phyloP scores from a whole-genome alignment of 1,284 basidiomycete genomes.

The Gymnopus androsaceus region DNA sequence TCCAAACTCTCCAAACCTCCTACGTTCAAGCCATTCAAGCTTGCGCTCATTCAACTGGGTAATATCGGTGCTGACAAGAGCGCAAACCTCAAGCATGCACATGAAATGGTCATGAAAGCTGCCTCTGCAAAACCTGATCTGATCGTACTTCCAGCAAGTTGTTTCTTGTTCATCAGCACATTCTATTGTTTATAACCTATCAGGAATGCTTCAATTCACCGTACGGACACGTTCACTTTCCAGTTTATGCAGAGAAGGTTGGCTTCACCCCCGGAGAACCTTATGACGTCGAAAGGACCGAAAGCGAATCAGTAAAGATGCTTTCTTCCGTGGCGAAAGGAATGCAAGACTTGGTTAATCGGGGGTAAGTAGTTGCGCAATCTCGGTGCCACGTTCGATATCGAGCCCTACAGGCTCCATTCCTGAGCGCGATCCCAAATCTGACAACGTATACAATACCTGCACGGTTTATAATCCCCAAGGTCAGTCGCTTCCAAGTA shows the following conservation, averaged over 20 bases:
- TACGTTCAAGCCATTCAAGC: constrained; percentile 68
- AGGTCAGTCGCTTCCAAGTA: constrained; percentile 50
- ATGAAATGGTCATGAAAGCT: constrained; percentile 76
- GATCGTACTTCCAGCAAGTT: constrained; percentile 85
- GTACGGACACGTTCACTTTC: constrained; percentile 87
- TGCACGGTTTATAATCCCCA: constrained; percentile 87
- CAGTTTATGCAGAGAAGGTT: constrained; percentile 83
- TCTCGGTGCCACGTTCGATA: background rate
- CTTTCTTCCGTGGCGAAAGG: constrained; percentile 82
- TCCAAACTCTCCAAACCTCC: constrained; percentile 11
- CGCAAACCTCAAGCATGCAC: constrained; percentile 78
- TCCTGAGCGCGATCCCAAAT: constrained; percentile 72
- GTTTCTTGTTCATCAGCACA: background rate
- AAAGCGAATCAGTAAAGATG: constrained; percentile 81
- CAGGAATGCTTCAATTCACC: constrained; percentile 99
- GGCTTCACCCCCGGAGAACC: constrained; percentile 55
- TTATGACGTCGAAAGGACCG: constrained; percentile 60
- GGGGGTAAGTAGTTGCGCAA: constrained; percentile 63
- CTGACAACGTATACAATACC: constrained; percentile 87
- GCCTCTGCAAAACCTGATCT: constrained; percentile 72
- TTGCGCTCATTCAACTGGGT: constrained; percentile 88
- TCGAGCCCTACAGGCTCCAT: constrained; percentile 70
- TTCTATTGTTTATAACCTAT: constrained; percentile 1
- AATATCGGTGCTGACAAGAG: constrained; percentile 68
- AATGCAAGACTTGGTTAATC: constrained; percentile 85